Percentiles rank a stretch among this genome's conserved stretches.
These are phyloP conservation scores for Rubia tinctorum DNA, from an alignment of 305 asterid genomes.

Conservation along the genomic window DNA sequence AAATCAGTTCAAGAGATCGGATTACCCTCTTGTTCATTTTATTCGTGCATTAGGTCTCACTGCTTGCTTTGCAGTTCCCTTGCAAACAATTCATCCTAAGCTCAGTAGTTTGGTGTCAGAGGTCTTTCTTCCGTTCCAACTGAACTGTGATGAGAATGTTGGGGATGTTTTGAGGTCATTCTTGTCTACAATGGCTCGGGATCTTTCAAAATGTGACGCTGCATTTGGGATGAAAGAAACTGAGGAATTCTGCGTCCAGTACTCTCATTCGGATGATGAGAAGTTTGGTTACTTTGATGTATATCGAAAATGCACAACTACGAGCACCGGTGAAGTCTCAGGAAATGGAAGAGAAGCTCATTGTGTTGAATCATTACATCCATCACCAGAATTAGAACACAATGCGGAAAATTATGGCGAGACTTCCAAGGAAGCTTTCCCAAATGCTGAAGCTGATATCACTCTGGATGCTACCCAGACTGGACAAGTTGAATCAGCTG, in stretches of 20 bases:
- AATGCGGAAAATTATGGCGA: not conserved
- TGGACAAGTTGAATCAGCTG: not conserved
- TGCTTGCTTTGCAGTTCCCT: slow-evolving; percentile 5
- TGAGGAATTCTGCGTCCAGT: not conserved
- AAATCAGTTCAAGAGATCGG: not conserved
- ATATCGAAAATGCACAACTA: not conserved
- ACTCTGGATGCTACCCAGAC: not conserved
- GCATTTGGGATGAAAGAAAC: not conserved
- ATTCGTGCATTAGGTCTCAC: not conserved
- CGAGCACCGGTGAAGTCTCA: not conserved
- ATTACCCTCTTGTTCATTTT: slow-evolving; percentile 5
- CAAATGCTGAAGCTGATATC: not conserved
- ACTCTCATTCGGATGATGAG: not conserved
- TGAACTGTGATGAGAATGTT: no score
- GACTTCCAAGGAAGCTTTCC: not conserved
- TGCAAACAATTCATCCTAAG: not conserved
- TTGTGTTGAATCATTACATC: no score
- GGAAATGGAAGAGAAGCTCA: no score
- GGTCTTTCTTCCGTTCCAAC: slow-evolving; percentile 2
- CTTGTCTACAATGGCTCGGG: not conserved
- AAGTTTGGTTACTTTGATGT: not conserved
- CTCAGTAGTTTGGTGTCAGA: not conserved
- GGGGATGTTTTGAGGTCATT: slow-evolving; percentile 4
- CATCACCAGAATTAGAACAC: no score
- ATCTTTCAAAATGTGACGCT: not conserved